Percentiles rank a stretch among this genome's conserved stretches.
Conservation (phyloP, 495 filamentous ascomycete genomes). For the Podospora tetraspora region DNA sequence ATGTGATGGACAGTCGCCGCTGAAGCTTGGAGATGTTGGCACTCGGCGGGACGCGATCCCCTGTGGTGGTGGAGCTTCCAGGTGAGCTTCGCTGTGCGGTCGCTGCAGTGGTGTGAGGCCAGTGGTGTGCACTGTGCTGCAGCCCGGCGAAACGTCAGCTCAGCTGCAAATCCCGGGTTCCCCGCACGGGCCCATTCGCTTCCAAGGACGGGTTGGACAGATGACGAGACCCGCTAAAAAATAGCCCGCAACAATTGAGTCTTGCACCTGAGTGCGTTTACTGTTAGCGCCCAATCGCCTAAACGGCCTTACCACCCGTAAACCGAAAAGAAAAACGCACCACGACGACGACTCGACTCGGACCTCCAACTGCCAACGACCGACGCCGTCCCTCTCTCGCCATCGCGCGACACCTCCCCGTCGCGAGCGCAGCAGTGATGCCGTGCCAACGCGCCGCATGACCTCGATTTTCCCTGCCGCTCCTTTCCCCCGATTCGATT, state of each 20-base stretch:
- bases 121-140: background rate
- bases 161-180: background rate
- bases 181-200: constrained; percentile 12
- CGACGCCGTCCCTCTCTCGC: constrained; percentile 9
- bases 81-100: background rate
- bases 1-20: background rate
- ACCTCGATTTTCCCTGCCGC: background rate
- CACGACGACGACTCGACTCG: constrained; percentile 10
- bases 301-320: constrained; percentile 6
- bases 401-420: constrained; percentile 21
- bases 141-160: background rate
- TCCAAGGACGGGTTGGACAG: background rate
- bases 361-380: constrained; percentile 11
- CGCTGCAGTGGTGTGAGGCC: background rate
- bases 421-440: constrained; percentile 29
- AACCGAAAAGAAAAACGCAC: constrained; percentile 22
- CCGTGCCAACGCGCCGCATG: constrained; percentile 24
- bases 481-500: constrained; percentile 2
- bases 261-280: constrained; percentile 1
- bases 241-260: constrained; percentile 1
- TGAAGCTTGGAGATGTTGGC: constrained; percentile 3
- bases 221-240: constrained; percentile 1
- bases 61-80: constrained; percentile 17
- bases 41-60: constrained; percentile 7
- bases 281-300: constrained; percentile 21